phyloP scores from a whole-genome alignment of 495 filamentous ascomycete genomes.

The Hypomontagnella monticulosa region DNA sequence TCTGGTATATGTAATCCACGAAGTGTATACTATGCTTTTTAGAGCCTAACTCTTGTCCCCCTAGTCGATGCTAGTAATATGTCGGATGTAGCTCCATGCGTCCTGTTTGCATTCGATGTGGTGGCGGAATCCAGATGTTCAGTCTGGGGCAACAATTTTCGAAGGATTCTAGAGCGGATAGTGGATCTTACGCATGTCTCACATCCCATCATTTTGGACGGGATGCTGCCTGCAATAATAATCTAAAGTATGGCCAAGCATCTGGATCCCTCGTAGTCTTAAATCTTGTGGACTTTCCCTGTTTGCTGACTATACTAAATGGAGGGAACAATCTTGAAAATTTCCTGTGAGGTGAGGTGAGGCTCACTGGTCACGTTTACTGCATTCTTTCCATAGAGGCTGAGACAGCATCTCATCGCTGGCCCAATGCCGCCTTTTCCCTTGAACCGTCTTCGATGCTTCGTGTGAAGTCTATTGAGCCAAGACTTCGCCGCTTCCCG shows the following conservation, averaged over 20 bases:
- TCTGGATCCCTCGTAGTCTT: slow-evolving; percentile 21
- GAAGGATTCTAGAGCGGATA: slow-evolving; percentile 26
- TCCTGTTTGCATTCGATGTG: neutral
- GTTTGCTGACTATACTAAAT: neutral
- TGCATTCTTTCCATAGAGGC: neutral
- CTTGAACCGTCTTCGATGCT: slow-evolving; percentile 6
- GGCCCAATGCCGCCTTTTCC: slow-evolving; percentile 19
- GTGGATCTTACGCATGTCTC: slow-evolving; percentile 31
- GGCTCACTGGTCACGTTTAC: neutral
- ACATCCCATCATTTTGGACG: slow-evolving; percentile 27
- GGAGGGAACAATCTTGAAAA: neutral
- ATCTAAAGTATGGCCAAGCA: slow-evolving; percentile 16
- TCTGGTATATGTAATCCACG: no score
- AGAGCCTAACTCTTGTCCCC: no score
- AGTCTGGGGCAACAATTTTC: slow-evolving; percentile 17
- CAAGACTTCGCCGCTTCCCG: slow-evolving; percentile 3
- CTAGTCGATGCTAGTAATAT: no score
- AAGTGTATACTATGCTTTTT: no score
- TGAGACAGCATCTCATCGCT: neutral
- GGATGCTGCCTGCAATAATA: slow-evolving; percentile 29
- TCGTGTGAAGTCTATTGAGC: slow-evolving; percentile 6
- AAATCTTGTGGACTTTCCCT: neutral
- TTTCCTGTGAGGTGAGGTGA: no score
- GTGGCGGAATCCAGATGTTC: neutral
- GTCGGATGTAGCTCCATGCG: neutral